Percentiles rank a stretch among this genome's conserved stretches.
phyloP scores from a whole-genome alignment of 208 protist species.

The Trypanosoma cruzi region DNA sequence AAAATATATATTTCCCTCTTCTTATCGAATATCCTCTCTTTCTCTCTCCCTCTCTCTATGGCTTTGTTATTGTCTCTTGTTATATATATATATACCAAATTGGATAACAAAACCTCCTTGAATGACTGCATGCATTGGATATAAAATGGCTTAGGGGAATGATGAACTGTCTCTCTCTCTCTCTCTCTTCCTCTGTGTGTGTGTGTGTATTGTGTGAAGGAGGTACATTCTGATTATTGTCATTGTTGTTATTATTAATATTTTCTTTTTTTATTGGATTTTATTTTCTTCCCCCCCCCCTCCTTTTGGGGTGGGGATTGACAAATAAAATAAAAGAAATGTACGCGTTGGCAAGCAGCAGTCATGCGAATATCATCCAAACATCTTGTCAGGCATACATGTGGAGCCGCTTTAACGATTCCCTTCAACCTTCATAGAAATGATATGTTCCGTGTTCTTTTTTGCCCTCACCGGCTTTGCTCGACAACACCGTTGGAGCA shows the following conservation, averaged over 20 bases:
- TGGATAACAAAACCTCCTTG: background rate
- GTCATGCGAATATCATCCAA: slow-evolving; percentile 6
- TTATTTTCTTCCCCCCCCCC: too few relatives aligned
- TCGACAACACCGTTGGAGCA: slow-evolving; percentile 25
- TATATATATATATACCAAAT: background rate
- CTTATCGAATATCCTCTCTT: background rate
- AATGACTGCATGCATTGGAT: background rate
- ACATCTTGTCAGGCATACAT: background rate
- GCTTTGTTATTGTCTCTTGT: background rate
- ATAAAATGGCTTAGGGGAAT: too few relatives aligned
- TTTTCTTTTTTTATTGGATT: background rate
- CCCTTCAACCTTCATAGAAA: background rate
- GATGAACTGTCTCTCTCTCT: too few relatives aligned
- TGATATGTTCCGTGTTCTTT: background rate
- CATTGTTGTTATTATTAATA: background rate
- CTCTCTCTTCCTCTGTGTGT: too few relatives aligned
- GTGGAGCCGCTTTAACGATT: background rate
- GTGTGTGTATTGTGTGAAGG: background rate
- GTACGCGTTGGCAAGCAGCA: background rate
- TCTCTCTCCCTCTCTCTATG: too few relatives aligned
- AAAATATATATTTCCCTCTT: background rate
- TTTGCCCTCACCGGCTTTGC: background rate
- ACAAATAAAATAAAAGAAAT: background rate
- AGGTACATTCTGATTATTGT: background rate
- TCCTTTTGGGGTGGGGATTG: background rate